Conservation (phyloP, 2,329 filamentous ascomycete genomes). For the Pezicula neosporulosa region DNA sequence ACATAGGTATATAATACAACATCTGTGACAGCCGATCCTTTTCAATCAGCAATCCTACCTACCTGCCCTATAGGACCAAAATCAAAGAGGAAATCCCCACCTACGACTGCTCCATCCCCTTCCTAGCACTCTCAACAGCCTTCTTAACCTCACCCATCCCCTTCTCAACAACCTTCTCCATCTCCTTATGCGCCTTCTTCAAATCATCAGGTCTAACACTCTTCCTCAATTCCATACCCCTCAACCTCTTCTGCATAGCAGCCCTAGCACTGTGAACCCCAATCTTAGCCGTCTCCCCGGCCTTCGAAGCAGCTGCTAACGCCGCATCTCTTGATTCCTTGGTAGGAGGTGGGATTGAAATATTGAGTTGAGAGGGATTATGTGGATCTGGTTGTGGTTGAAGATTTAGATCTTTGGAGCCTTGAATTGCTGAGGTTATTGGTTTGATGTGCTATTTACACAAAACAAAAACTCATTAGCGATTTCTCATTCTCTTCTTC, state of each 20-base stretch:
- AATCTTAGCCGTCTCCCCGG: constrained; percentile 26
- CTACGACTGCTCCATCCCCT: constrained; percentile 28
- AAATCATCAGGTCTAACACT: constrained; percentile 32
- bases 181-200: constrained; percentile 33
- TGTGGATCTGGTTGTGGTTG: constrained; percentile 44
- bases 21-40: no score
- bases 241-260: constrained; percentile 32
- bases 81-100: background rate
- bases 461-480: background rate
- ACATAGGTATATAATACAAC: background rate
- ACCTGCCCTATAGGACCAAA: background rate
- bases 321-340: constrained; percentile 45
- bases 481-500: background rate
- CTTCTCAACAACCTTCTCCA: constrained; percentile 34
- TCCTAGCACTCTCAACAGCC: constrained; percentile 31
- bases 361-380: constrained; percentile 46
- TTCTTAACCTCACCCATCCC: constrained; percentile 29
- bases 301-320: constrained; percentile 25
- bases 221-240: constrained; percentile 30
- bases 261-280: constrained; percentile 28
- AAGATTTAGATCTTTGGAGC: constrained; percentile 43
- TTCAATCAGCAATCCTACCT: no score
- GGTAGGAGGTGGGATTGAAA: constrained; percentile 54
- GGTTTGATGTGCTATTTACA: constrained; percentile 47
- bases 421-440: constrained; percentile 48